A percentile compares a stretch with the other conserved stretches of the same genome.
phyloP scores from a whole-genome alignment of 129 eudicot species.

The Erigeron canadensis region DNA sequence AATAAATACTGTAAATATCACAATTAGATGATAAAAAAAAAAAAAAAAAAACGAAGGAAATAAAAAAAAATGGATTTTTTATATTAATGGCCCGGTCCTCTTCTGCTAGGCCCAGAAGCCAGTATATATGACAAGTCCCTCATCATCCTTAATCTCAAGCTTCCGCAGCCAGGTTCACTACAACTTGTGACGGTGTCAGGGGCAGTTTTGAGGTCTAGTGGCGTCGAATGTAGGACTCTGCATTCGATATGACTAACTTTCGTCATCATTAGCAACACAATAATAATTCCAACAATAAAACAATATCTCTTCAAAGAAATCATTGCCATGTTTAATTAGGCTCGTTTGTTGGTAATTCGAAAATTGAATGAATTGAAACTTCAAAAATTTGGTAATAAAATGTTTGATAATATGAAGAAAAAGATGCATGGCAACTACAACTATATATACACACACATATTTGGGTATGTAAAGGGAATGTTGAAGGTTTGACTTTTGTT shows the following conservation, averaged over 20 bases:
- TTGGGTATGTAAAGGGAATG: too few relatives aligned
- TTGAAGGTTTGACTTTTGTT: neutral
- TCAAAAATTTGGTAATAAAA: neutral
- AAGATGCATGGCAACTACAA: conserved; percentile 5
- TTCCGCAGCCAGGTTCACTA: neutral
- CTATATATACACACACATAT: neutral
- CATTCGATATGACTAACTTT: conserved; percentile 3
- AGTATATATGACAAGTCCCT: neutral
- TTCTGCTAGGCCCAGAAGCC: conserved; percentile 20
- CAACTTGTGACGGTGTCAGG: neutral
- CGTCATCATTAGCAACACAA: neutral
- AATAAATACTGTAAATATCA: too few relatives aligned
- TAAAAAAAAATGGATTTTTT: too few relatives aligned
- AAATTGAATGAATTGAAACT: too few relatives aligned
- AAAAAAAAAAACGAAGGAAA: too few relatives aligned
- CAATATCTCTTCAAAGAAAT: neutral
- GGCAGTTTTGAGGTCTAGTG: neutral
- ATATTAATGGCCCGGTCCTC: conserved; percentile 12
- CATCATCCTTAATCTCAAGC: conserved; percentile 2
- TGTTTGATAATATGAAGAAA: neutral
- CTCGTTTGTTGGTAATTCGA: neutral
- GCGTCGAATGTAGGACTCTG: neutral
- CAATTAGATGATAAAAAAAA: too few relatives aligned
- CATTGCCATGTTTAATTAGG: neutral
- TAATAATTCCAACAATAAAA: neutral